Evolutionary conservation across 2,329 filamentous ascomycete species (phyloP).

Genomic region (Exophiala aquamarina): DNA sequence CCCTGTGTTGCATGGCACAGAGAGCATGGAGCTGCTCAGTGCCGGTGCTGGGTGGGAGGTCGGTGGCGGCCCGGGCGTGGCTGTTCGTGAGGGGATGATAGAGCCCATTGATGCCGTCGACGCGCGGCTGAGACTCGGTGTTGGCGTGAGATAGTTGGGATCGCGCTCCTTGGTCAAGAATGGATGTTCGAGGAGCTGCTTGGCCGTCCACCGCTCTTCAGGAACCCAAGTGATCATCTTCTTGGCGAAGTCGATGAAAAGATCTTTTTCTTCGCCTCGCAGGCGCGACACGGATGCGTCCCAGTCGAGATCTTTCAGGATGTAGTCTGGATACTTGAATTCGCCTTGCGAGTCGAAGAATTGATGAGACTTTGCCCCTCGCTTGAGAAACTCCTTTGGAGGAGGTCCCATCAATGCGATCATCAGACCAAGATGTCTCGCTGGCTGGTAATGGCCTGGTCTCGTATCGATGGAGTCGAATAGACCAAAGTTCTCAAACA

Average conservation of each 20-base stretch:
- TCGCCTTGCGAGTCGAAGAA: conserved; percentile 26
- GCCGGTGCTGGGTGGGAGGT: conserved; percentile 3
- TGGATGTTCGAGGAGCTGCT: conserved; percentile 37
- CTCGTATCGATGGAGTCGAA: conserved; percentile 38
- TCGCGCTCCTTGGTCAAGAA: conserved; percentile 32
- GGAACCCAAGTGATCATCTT: conserved; percentile 39
- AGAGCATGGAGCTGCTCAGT: background rate
- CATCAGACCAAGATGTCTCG: conserved; percentile 44
- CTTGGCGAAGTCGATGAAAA: conserved; percentile 35
- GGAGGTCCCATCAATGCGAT: conserved; percentile 43
- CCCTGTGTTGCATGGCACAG: too few species aligned
- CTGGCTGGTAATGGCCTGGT: conserved; percentile 37
- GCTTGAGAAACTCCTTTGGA: conserved; percentile 36
- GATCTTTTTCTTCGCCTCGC: conserved; percentile 32
- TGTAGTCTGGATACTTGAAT: conserved; percentile 24
- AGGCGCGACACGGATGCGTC: conserved; percentile 25
- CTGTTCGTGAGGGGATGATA: conserved; percentile 14
- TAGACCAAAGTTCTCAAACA: conserved; percentile 38
- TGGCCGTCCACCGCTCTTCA: conserved; percentile 37
- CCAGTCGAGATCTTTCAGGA: conserved; percentile 21
- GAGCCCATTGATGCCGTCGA: conserved; percentile 21
- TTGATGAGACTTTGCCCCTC: conserved; percentile 34
- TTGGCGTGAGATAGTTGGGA: conserved; percentile 11
- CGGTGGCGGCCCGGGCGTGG: conserved; percentile 14
- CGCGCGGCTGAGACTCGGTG: conserved; percentile 17